A percentile compares a stretch with the other conserved stretches of the same genome.
These are phyloP conservation scores for Saccharomyces hybrid DNA, from an alignment of 1,139 yeast genomes.

Conservation along the genomic window DNA sequence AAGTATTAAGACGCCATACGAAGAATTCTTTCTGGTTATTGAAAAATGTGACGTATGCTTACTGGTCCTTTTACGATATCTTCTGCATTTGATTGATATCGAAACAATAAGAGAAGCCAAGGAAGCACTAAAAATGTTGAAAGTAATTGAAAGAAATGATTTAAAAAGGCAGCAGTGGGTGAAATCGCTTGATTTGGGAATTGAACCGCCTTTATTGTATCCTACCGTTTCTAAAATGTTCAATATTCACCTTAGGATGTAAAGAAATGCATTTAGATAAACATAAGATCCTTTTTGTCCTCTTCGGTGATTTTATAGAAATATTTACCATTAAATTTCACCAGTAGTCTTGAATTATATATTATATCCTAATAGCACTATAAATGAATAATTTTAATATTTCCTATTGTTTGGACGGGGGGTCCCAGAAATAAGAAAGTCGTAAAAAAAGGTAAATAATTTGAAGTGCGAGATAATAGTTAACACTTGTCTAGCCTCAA, in stretches of 20 bases:
- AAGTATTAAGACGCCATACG: neutral
- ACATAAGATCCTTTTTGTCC: neutral
- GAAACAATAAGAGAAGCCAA: neutral
- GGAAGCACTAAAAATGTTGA: neutral
- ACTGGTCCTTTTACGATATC: conserved; percentile 9
- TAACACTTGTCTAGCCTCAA: too few relatives aligned
- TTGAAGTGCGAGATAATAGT: neutral
- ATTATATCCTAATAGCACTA: neutral
- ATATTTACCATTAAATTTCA: too few relatives aligned
- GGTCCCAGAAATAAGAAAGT: neutral
- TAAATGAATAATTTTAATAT: neutral
- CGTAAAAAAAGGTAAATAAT: neutral
- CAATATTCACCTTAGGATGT: neutral
- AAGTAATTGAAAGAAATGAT: neutral
- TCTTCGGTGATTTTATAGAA: too few relatives aligned
- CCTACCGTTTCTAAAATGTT: neutral
- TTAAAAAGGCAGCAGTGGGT: neutral
- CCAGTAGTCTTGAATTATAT: too few relatives aligned
- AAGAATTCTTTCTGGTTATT: conserved; percentile 5
- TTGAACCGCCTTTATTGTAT: neutral
- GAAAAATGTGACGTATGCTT: conserved; percentile 16
- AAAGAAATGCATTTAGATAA: too few relatives aligned
- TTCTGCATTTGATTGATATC: neutral
- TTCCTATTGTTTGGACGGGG: neutral
- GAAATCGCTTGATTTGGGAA: neutral